Conservation (phyloP, 1,139 yeast species). For the Yamadazyma conglobata region DNA sequence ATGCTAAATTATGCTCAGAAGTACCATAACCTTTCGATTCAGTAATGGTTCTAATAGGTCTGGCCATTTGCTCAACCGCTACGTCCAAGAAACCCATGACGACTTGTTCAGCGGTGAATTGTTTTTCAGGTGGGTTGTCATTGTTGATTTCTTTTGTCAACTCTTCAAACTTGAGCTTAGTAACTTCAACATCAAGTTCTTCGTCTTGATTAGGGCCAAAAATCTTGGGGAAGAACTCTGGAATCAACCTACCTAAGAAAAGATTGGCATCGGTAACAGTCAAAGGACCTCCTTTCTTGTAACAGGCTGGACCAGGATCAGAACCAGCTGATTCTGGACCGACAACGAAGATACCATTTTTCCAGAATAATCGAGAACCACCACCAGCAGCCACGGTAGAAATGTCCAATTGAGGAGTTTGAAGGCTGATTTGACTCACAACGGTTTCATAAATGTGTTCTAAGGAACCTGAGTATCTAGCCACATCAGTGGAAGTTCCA, state of each 20-base stretch:
- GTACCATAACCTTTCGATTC: slow-evolving; percentile 44
- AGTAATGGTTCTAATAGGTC: slow-evolving; percentile 43
- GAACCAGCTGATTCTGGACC: slow-evolving; percentile 49
- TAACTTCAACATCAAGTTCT: slow-evolving; percentile 33
- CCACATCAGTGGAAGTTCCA: slow-evolving; percentile 48
- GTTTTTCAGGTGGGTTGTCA: slow-evolving; percentile 19
- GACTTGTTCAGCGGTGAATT: slow-evolving; percentile 36
- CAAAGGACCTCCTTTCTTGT: slow-evolving; percentile 45
- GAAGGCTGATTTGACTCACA: slow-evolving; percentile 40
- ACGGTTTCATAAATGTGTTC: slow-evolving; percentile 46
- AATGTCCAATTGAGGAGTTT: slow-evolving; percentile 45
- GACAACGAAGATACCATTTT: slow-evolving; percentile 44
- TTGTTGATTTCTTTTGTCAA: slow-evolving; percentile 33
- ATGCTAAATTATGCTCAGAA: slow-evolving; percentile 40
- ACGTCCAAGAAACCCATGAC: slow-evolving; percentile 44
- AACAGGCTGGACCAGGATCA: slow-evolving; percentile 48
- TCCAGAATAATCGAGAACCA: slow-evolving; percentile 45
- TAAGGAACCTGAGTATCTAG: slow-evolving; percentile 35
- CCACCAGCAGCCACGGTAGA: slow-evolving; percentile 51
- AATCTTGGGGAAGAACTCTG: slow-evolving; percentile 40
- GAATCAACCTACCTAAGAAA: slow-evolving; percentile 38
- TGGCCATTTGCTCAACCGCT: slow-evolving; percentile 45
- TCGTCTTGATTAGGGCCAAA: slow-evolving; percentile 44
- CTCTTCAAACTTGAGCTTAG: slow-evolving; percentile 27
- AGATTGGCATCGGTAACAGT: slow-evolving; percentile 47